Percentiles rank a stretch among this genome's conserved stretches.
Conservation (phyloP, 345 rosid species). For the Ricinus communis region DNA sequence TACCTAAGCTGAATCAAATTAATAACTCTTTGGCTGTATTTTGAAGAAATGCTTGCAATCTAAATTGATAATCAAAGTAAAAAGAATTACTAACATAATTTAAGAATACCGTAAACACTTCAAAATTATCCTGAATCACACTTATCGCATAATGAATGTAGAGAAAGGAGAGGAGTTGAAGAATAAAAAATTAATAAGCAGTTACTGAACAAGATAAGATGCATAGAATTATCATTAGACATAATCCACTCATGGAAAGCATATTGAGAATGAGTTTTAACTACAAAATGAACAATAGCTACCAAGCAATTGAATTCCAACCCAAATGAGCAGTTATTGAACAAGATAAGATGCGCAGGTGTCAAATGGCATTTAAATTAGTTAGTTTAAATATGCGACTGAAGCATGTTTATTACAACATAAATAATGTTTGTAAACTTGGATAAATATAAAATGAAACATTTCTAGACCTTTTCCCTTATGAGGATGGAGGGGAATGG, state of each 20-base stretch:
- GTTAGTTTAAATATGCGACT: not conserved
- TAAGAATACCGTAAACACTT: not conserved
- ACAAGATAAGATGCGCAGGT: not conserved
- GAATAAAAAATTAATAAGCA: not conserved
- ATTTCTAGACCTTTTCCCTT: no score
- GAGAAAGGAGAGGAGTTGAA: not conserved
- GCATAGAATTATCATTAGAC: not conserved
- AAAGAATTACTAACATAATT: not conserved
- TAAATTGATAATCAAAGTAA: not conserved
- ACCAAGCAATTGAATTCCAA: not conserved
- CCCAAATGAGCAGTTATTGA: not conserved
- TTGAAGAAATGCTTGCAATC: not conserved
- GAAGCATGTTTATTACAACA: not conserved
- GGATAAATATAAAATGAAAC: no score
- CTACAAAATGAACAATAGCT: not conserved
- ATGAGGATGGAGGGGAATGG: not conserved
- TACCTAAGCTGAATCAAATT: not conserved
- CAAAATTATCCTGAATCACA: not conserved
- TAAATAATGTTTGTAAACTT: not conserved
- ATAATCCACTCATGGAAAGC: not conserved
- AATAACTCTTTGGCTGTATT: not conserved
- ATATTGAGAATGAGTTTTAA: not conserved
- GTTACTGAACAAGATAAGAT: not conserved
- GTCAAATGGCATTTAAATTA: not conserved
- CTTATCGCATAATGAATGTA: not conserved